Percentiles rank a stretch among this genome's conserved stretches.
Evolutionary conservation across 2,329 filamentous ascomycete genomes (phyloP).

Genomic region (Penicillium sp.): DNA sequence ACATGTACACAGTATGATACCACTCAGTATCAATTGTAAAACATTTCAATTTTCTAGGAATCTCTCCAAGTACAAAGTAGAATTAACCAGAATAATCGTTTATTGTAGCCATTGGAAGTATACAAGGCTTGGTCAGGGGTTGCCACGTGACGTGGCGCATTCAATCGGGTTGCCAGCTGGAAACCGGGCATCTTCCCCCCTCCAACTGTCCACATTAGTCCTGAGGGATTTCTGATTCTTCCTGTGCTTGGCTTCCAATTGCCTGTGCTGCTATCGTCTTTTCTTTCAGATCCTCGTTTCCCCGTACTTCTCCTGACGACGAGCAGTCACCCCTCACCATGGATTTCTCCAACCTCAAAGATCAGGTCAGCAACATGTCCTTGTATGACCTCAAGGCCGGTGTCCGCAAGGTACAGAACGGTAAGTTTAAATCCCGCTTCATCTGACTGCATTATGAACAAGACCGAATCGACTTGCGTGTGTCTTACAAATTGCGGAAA

Average conservation of each 20-base stretch:
- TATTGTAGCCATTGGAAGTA: conserved; percentile 4
- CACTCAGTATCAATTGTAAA: conserved; percentile 3
- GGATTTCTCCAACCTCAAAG: conserved; percentile 83
- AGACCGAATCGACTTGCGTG: neutral
- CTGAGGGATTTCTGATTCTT: conserved; percentile 15
- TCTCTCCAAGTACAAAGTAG: neutral
- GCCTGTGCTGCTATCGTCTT: conserved; percentile 2
- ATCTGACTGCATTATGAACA: neutral
- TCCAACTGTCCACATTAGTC: conserved; percentile 15
- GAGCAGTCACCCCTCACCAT: conserved; percentile 49
- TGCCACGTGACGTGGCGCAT: conserved; percentile 33
- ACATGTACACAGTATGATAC: conserved; percentile 25
- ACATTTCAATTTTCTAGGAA: neutral
- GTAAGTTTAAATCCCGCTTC: conserved; percentile 51
- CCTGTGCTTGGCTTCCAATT: conserved; percentile 11
- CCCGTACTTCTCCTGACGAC: conserved; percentile 7
- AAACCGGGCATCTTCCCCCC: conserved; percentile 19
- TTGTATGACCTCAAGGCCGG: conserved; percentile 94
- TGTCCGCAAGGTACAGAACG: conserved; percentile 95
- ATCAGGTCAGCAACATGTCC: conserved; percentile 84
- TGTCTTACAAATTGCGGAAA: conserved; percentile 5
- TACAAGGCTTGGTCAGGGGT: conserved; percentile 26
- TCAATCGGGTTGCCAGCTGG: conserved; percentile 28
- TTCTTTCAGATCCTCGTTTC: neutral
- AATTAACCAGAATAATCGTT: neutral